A percentile compares a stretch with the other conserved stretches of the same genome.
Conservation (phyloP, 1,284 basidiomycete species). For the Microbotryum scabiosae region DNA sequence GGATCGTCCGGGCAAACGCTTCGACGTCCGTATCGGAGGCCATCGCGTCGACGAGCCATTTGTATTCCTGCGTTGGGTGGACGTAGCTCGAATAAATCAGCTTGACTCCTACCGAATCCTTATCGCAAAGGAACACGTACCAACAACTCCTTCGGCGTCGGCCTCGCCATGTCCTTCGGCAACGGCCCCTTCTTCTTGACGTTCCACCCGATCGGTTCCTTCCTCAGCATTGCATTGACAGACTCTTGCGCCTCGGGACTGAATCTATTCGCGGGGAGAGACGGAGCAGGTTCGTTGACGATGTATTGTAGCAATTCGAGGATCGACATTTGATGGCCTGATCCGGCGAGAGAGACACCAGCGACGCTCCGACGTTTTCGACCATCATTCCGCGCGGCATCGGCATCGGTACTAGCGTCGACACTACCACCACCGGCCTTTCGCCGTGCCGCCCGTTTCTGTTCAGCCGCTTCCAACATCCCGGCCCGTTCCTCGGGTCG, state of each 20-base stretch:
- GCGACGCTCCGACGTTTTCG: conserved; percentile 44
- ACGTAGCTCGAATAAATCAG: no score
- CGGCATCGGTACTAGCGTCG: neutral
- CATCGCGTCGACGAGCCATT: conserved; percentile 31
- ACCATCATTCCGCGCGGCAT: conserved; percentile 13
- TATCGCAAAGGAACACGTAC: no score
- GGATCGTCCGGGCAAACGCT: conserved; percentile 35
- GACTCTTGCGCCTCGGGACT: conserved; percentile 45
- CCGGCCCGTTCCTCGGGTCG: conserved; percentile 26
- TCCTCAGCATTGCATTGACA: conserved; percentile 55
- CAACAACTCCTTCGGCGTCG: conserved; percentile 71
- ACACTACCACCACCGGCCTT: neutral
- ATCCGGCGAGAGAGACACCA: conserved; percentile 79
- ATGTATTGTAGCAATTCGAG: conserved; percentile 94
- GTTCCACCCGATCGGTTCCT: conserved; percentile 54
- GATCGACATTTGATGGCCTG: conserved; percentile 91
- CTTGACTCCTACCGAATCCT: no score
- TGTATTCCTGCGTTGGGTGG: conserved; percentile 23
- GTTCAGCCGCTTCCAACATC: conserved; percentile 26
- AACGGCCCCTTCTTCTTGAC: conserved; percentile 39
- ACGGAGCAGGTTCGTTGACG: conserved; percentile 88
- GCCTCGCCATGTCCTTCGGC: conserved; percentile 42
- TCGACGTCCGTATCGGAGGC: conserved; percentile 33
- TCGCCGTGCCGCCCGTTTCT: conserved; percentile 17
- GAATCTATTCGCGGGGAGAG: conserved; percentile 51